These are phyloP conservation scores for Lithocarpus polystachyus DNA, from an alignment of 306 rosid species.

Conservation along the genomic window DNA sequence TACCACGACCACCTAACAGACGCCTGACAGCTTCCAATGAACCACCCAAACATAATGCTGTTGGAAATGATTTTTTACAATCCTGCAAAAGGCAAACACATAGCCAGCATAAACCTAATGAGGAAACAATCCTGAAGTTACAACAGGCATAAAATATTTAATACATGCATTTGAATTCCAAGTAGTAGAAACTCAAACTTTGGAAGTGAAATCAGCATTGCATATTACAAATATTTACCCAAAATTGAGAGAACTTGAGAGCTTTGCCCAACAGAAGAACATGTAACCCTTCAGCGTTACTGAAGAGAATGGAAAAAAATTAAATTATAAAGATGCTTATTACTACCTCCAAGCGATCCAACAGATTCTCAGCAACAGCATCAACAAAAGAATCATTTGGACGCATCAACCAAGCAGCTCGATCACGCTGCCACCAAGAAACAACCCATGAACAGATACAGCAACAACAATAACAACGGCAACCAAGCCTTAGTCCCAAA, in stretches of 20 bases:
- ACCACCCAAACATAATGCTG: constrained; percentile 89
- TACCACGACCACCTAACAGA: constrained; percentile 54
- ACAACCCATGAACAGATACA: background rate
- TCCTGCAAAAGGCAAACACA: constrained; percentile 41
- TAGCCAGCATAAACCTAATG: background rate
- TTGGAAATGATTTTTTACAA: constrained; percentile 78
- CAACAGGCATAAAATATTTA: background rate
- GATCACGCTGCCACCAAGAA: constrained; percentile 60
- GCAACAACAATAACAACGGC: background rate
- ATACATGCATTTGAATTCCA: background rate
- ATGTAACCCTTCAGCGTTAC: background rate
- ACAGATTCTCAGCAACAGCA: constrained; percentile 64
- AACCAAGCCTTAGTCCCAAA: no score
- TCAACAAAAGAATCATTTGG: constrained; percentile 65
- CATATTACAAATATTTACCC: background rate
- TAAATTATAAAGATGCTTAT: background rate
- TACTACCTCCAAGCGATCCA: constrained; percentile 81
- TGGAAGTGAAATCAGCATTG: background rate
- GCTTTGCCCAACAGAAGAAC: background rate
- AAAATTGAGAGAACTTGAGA: no score
- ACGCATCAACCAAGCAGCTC: constrained; percentile 91
- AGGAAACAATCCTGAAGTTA: background rate
- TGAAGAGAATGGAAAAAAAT: background rate
- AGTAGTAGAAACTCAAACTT: background rate
- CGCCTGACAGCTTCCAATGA: constrained; percentile 63